These are phyloP conservation scores for Schizonepeta tenuifolia DNA, from an alignment of 257 asterid species.

Conservation along the genomic window DNA sequence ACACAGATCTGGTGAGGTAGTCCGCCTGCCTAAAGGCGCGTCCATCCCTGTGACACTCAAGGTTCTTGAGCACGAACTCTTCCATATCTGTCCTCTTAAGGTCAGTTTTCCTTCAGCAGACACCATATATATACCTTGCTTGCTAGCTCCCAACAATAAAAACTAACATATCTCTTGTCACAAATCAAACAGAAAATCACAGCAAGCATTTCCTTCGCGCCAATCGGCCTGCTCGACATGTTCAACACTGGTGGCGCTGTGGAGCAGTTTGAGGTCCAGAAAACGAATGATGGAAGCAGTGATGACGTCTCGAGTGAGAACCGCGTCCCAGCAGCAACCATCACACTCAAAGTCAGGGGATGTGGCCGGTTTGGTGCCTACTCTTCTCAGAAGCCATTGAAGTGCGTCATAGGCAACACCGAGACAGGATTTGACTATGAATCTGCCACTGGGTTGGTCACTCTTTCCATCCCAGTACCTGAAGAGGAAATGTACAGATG, in stretches of 20 bases:
- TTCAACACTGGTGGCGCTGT: conserved; percentile 86
- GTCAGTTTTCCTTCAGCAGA: conserved; percentile 42
- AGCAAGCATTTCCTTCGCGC: conserved; percentile 57
- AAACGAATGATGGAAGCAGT: conserved; percentile 27
- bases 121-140: not conserved
- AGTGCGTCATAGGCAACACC: conserved; percentile 53
- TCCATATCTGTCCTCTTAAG: conserved; percentile 85
- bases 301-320: not conserved
- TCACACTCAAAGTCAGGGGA: conserved; percentile 69
- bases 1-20: conserved; percentile 61
- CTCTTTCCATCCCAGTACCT: conserved; percentile 55
- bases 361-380: conserved; percentile 83
- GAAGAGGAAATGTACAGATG: conserved; percentile 73
- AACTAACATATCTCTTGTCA: conserved; percentile 19
- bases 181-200: conserved; percentile 54
- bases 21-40: conserved; percentile 68
- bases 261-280: conserved; percentile 60
- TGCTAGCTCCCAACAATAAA: not conserved
- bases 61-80: conserved; percentile 86
- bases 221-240: conserved; percentile 93
- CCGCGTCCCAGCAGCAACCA: conserved; percentile 39
- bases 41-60: conserved; percentile 82
- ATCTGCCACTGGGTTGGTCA: conserved; percentile 56
- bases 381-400: conserved; percentile 65
- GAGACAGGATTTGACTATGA: conserved; percentile 57